Conservation (phyloP, 768 basidiomycete genomes). For the Boletus pseudo-olivaceus region DNA sequence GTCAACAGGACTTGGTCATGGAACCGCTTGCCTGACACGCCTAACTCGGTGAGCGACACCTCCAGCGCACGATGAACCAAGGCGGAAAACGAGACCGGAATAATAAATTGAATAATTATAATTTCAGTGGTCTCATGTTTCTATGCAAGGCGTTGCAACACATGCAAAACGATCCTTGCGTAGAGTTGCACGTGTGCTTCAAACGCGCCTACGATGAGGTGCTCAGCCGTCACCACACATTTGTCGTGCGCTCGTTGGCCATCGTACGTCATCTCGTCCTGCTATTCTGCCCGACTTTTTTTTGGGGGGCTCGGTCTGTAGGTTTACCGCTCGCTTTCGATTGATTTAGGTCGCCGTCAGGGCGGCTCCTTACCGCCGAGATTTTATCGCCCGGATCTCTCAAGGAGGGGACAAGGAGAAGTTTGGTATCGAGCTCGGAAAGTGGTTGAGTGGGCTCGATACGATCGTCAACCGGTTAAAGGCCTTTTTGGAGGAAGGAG, state of each 20-base stretch:
- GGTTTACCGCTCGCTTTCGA: not conserved
- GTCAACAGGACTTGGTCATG: conserved; percentile 41
- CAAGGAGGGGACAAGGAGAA: conserved; percentile 62
- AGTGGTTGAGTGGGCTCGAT: conserved; percentile 65
- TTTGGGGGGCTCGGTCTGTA: not conserved
- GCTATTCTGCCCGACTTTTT: not conserved
- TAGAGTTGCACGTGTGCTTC: conserved; percentile 67
- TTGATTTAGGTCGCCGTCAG: conserved; percentile 52
- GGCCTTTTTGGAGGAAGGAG: conserved; percentile 54
- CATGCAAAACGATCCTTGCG: conserved; percentile 50
- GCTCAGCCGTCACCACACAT: conserved; percentile 62
- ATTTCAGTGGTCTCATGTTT: conserved; percentile 59
- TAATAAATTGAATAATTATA: not conserved
- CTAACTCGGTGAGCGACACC: conserved; percentile 51
- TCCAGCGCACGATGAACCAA: conserved; percentile 13
- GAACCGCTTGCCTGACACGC: conserved; percentile 60
- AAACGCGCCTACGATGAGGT: conserved; percentile 67
- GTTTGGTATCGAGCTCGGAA: conserved; percentile 52
- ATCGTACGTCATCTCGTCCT: conserved; percentile 22
- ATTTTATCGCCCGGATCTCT: conserved; percentile 60
- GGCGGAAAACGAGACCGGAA: conserved; percentile 3
- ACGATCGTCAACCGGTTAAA: conserved; percentile 48
- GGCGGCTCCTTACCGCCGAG: conserved; percentile 57
- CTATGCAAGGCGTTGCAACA: conserved; percentile 65
- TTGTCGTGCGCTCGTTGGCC: conserved; percentile 55